Evolutionary conservation across 2,329 filamentous ascomycete species (phyloP), one percentile per base, ranked within the genome.

Genomic region (Neofusicoccum sp.): DNA sequence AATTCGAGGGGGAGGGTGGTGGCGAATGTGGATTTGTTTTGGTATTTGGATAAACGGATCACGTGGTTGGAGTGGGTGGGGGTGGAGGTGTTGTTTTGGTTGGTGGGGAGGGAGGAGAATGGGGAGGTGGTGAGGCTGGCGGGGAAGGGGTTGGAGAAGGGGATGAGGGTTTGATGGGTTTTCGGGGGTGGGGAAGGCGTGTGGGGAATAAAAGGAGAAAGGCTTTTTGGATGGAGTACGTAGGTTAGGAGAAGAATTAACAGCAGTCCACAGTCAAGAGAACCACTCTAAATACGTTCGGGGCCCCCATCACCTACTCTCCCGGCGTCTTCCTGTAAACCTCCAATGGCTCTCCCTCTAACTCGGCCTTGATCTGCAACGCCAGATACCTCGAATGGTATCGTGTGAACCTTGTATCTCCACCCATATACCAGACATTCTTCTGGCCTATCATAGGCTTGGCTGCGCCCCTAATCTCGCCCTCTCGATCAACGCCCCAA

Each of bases 321-420:
- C 36, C 58, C 11, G 58, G 58, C 48, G 45, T 60, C 28, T 60
- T 56, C 33, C 44, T 28, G 33, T 63, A 65, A 9, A 63, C 44
- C 6, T 56, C 53, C n/a, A 65, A 26, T 47, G 45, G 24, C 34
- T 53, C 43, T 14, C 73, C 71, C 57, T 72, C 70, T 58, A 71
- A 72, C 64, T 75, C 58, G 12, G 71, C 76, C 66, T 78, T 77
- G 41, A 82, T 76, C 65, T 80, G 78, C 69, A 82, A 60, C 6
- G 79, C 79, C 38, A 82, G 49, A 33, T 79, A 73, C 30, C 76
- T 70, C 11, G 77, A 78, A 61, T 73, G 77, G 62, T 75, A 95
- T 44, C 80, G 70, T 3, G 71, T 70, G 45, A 77, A 68, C 1
- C 72, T 71, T 8, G 77, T 67, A 57, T 78, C 76, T 0, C 79